phyloP scores from a whole-genome alignment of 148 eudicot genomes.

The Rhododendron simsii region DNA sequence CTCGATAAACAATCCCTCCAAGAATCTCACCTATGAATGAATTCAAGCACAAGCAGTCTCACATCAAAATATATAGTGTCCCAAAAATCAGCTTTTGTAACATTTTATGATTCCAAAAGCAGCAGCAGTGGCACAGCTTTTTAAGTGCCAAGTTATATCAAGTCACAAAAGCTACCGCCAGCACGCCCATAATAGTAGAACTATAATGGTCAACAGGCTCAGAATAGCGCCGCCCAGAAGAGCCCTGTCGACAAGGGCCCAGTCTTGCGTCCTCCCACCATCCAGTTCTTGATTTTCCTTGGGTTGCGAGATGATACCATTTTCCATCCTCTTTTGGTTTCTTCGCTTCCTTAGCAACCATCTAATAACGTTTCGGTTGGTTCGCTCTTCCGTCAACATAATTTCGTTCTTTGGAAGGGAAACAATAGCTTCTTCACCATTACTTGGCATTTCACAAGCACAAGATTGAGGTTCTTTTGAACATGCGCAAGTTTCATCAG shows the following conservation, averaged over 20 bases:
- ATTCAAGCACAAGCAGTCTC: not conserved
- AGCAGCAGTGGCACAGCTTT: not conserved
- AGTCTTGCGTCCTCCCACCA: conserved; percentile 13
- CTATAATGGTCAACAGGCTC: conserved; percentile 51
- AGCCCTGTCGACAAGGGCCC: conserved; percentile 47
- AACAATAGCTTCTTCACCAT: conserved; percentile 9
- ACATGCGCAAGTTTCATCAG: conserved; percentile 49
- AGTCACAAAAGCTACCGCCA: not conserved
- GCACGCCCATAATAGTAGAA: conserved; percentile 5
- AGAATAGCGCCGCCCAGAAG: conserved; percentile 51
- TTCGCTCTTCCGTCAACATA: conserved; percentile 14
- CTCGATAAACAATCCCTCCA: not conserved
- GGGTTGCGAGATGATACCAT: conserved; percentile 11
- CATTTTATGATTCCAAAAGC: not conserved
- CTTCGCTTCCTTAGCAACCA: conserved; percentile 46
- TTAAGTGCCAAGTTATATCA: not conserved
- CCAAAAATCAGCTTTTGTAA: not conserved
- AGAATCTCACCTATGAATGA: not conserved
- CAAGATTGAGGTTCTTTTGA: conserved; percentile 45
- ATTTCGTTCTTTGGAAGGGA: not conserved
- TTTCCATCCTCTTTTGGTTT: conserved; percentile 19
- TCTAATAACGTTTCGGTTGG: conserved; percentile 23
- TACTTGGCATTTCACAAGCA: conserved; percentile 34
- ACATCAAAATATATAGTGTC: not conserved
- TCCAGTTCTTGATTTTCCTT: conserved; percentile 18